These are phyloP conservation scores for Aureobasidium pullulans DNA, from an alignment of 2,329 filamentous ascomycete genomes.

Conservation along the genomic window DNA sequence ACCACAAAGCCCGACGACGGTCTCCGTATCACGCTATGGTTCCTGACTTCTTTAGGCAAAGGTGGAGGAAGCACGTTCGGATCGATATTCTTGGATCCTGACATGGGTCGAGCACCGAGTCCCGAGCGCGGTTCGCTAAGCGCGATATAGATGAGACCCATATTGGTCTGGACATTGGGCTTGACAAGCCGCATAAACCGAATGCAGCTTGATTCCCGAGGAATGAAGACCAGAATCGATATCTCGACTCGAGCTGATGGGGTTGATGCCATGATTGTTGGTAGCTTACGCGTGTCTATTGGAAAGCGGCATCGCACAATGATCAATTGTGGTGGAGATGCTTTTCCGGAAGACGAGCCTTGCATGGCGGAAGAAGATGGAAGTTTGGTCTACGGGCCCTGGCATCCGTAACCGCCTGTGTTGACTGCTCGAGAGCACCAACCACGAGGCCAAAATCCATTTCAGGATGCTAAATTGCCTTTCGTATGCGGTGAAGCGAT, in stretches of 20 bases:
- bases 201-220: neutral
- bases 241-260: neutral
- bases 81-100: neutral
- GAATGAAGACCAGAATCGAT: neutral
- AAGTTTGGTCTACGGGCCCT: neutral
- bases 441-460: slow-evolving; percentile 1
- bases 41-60: neutral
- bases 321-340: neutral
- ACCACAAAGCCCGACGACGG: neutral
- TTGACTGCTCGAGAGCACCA: neutral
- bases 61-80: neutral
- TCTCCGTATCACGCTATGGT: slow-evolving; percentile 4
- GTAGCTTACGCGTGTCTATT: slow-evolving; percentile 5
- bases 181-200: neutral
- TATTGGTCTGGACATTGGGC: slow-evolving; percentile 1
- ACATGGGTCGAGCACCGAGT: neutral
- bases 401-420: neutral
- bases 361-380: neutral
- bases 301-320: neutral
- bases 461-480: neutral
- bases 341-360: neutral
- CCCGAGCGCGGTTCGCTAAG: slow-evolving; percentile 7
- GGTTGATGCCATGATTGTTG: neutral
- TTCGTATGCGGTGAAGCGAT: neutral
- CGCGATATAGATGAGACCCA: slow-evolving; percentile 1